Evolutionary conservation across 2,329 filamentous ascomycete species (phyloP), one percentile per base, ranked within the genome.

Genomic region (Pseudogymnoascus sp.): DNA sequence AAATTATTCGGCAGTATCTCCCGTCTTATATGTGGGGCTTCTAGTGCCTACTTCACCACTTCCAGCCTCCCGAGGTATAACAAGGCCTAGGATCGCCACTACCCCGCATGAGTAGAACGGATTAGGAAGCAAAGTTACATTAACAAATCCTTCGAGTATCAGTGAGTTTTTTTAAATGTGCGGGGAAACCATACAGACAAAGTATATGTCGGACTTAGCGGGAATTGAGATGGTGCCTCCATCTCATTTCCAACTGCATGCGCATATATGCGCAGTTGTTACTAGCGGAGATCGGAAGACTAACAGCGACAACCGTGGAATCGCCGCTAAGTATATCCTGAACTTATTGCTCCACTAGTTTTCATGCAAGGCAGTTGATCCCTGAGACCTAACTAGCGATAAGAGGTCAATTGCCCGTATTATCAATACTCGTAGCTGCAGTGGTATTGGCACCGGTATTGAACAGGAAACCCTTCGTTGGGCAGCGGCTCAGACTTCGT

Each of bases 281-380:
- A 47, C 41, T 47, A 47, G 41, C 41, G 41, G 41, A 47, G 41
- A 47, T 47, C 22, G 41, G 41, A 47, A n/a, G 20, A n/a, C 41
- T 4, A 47, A 47, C 41, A 47, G 20, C 20, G 41, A 47, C 41
- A 47, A 47, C 20, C 41, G 41, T 25, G 41, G 41, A 47, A 12
- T 14, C 20, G 25, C 22, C 14, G 3, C 12, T 6, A 5, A 22
- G 12, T 28, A 7, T n/a, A 47, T n/a, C 41, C 20, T 47, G 41
- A 6, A n/a, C 12, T 47, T 47, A 28, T 47, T 28, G 11, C 41
- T 25, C 20, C 41, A 28, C 20, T 47, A 47, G 20, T n/a, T 47
- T 47, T 28, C 41, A 47, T 47, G 22, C 41, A 47, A 20, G 41
- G 41, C 22, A 47, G 41, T 47, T 47, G 41, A 47, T n/a, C 41